Conservation (phyloP, 371 early-diverging fungal genomes). For the Phascolomyces articulosus region DNA sequence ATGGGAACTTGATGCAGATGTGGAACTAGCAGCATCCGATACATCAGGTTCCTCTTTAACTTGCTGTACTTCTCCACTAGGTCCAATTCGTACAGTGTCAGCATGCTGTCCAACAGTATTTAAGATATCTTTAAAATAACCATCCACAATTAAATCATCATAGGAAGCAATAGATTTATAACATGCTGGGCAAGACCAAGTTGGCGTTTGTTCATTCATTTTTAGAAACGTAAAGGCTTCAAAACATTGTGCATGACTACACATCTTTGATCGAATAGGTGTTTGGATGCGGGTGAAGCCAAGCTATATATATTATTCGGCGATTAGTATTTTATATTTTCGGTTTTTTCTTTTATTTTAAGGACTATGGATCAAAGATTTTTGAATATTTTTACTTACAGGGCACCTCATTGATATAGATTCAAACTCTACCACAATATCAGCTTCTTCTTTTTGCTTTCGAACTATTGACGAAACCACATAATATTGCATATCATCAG, state of each 20-base stretch:
- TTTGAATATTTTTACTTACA: slow-evolving; percentile 40
- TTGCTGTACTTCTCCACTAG: slow-evolving; percentile 60
- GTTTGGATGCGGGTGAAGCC: slow-evolving; percentile 63
- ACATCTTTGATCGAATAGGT: slow-evolving; percentile 64
- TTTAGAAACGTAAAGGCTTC: slow-evolving; percentile 68
- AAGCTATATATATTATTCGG: slow-evolving; percentile 39
- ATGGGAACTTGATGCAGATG: neutral
- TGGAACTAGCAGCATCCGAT: neutral
- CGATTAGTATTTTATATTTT: too few species aligned
- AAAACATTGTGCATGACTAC: slow-evolving; percentile 80
- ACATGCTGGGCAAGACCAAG: slow-evolving; percentile 81
- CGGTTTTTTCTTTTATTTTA: too few species aligned
- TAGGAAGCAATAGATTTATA: slow-evolving; percentile 51
- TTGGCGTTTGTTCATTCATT: slow-evolving; percentile 72
- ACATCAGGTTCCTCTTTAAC: slow-evolving; percentile 26
- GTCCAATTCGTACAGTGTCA: slow-evolving; percentile 64
- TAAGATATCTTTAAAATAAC: slow-evolving; percentile 70
- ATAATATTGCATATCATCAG: neutral
- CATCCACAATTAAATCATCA: slow-evolving; percentile 68
- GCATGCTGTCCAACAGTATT: slow-evolving; percentile 42
- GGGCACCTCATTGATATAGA: slow-evolving; percentile 62
- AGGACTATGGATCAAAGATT: too few species aligned
- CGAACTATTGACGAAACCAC: slow-evolving; percentile 17
- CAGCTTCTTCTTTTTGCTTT: slow-evolving; percentile 48
- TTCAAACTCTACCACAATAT: slow-evolving; percentile 57